Conservation (phyloP, 768 basidiomycete genomes). For the Rhodotorula diobovata region DNA sequence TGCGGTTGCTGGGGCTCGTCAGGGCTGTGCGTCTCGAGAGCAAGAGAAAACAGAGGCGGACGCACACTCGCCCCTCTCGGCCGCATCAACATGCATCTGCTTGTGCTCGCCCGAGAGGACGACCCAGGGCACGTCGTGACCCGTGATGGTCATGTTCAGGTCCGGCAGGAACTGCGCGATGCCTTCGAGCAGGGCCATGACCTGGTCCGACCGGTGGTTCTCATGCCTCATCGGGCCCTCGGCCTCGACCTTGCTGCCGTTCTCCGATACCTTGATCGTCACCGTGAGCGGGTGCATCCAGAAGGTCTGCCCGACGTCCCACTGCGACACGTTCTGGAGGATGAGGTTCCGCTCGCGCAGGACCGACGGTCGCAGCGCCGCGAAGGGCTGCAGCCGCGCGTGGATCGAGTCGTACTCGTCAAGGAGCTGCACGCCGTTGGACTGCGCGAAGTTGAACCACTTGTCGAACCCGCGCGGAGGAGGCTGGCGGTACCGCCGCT, state of each 20-base stretch:
- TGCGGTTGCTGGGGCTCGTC: background rate
- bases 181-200: conserved; percentile 27
- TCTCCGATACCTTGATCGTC: conserved; percentile 28
- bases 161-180: conserved; percentile 39
- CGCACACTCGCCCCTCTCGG: conserved; percentile 21
- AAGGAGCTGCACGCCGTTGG: conserved; percentile 66
- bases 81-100: conserved; percentile 11
- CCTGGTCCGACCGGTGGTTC: conserved; percentile 25
- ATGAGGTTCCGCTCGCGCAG: conserved; percentile 26
- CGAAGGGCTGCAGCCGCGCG: conserved; percentile 52
- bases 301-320: conserved; percentile 13
- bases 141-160: conserved; percentile 41
- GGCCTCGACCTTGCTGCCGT: conserved; percentile 5
- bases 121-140: conserved; percentile 39
- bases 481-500: conserved; percentile 62
- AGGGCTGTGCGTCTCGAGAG: background rate
- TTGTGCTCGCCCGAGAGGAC: conserved; percentile 23
- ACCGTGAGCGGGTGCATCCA: conserved; percentile 33
- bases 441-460: conserved; percentile 72
- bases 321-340: conserved; percentile 20
- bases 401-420: conserved; percentile 75
- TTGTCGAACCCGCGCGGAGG: conserved; percentile 86
- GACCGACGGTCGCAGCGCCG: conserved; percentile 46
- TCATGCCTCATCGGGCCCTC: conserved; percentile 24
- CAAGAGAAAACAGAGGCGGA: background rate